Evolutionary conservation across 2,329 filamentous ascomycete genomes (phyloP).

Genomic region (Hypoxylon sp.): DNA sequence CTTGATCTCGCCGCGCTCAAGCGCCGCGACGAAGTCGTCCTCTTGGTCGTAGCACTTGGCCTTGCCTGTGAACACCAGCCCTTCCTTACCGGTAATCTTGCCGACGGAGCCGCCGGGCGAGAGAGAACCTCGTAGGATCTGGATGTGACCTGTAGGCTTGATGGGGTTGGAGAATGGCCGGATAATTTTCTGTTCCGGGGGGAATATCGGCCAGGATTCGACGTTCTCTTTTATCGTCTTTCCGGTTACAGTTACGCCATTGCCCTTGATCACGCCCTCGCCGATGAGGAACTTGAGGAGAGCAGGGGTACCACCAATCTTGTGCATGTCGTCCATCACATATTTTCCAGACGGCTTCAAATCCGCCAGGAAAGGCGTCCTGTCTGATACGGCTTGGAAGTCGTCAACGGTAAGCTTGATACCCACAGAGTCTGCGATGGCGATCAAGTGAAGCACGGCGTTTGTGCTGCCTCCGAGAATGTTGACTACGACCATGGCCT

Average conservation of each 20-base stretch:
- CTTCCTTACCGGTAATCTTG: slow-evolving; percentile 96
- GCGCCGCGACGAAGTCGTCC: slow-evolving; percentile 79
- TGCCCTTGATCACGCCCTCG: slow-evolving; percentile 84
- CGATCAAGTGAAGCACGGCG: slow-evolving; percentile 85
- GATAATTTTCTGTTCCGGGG: slow-evolving; percentile 84
- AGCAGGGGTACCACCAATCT: slow-evolving; percentile 87
- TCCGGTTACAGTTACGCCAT: slow-evolving; percentile 85
- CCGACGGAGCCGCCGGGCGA: slow-evolving; percentile 89
- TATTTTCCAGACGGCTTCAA: slow-evolving; percentile 89
- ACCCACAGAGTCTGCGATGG: slow-evolving; percentile 84
- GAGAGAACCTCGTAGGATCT: slow-evolving; percentile 87
- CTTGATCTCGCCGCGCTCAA: slow-evolving; percentile 82
- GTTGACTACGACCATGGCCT: slow-evolving; percentile 86
- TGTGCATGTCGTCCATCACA: slow-evolving; percentile 86
- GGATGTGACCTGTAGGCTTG: slow-evolving; percentile 87
- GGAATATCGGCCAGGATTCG: slow-evolving; percentile 77
- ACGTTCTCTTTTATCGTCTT: slow-evolving; percentile 92
- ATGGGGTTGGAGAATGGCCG: slow-evolving; percentile 84
- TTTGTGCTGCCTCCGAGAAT: slow-evolving; percentile 89
- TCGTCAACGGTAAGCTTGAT: slow-evolving; percentile 87
- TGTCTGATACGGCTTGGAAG: slow-evolving; percentile 85
- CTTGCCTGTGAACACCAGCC: slow-evolving; percentile 82
- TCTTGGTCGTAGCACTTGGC: slow-evolving; percentile 89
- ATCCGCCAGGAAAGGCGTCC: slow-evolving; percentile 83
- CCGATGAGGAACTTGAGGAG: slow-evolving; percentile 90